These are phyloP conservation scores for Podospora tetraspora DNA, from an alignment of 495 filamentous ascomycete genomes.

Conservation along the genomic window DNA sequence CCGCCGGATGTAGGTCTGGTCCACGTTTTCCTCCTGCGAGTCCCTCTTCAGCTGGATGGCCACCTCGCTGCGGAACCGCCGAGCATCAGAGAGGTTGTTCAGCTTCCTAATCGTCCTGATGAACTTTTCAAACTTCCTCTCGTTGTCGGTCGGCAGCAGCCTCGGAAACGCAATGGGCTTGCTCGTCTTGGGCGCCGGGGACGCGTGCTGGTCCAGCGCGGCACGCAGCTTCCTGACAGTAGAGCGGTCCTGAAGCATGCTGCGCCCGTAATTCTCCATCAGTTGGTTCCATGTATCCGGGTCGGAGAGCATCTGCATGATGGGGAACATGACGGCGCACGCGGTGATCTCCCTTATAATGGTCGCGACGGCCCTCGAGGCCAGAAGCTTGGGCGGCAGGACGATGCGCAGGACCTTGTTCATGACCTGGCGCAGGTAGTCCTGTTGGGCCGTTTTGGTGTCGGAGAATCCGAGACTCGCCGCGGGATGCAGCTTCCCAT, in stretches of 20 bases:
- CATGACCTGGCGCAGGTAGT: slow-evolving; percentile 71
- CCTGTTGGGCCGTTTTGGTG: slow-evolving; percentile 75
- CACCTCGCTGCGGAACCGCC: slow-evolving; percentile 85
- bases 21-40: slow-evolving; percentile 67
- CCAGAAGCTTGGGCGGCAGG: slow-evolving; percentile 66
- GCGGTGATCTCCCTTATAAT: slow-evolving; percentile 80
- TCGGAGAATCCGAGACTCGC: slow-evolving; percentile 78
- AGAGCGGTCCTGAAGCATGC: slow-evolving; percentile 89
- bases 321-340: slow-evolving; percentile 67
- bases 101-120: slow-evolving; percentile 83
- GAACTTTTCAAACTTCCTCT: slow-evolving; percentile 90
- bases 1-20: slow-evolving; percentile 78
- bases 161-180: slow-evolving; percentile 57
- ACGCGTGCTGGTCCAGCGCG: slow-evolving; percentile 91
- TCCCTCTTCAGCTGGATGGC: slow-evolving; percentile 89
- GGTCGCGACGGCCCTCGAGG: slow-evolving; percentile 71
- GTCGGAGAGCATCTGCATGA: slow-evolving; percentile 68
- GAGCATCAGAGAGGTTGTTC: slow-evolving; percentile 88
- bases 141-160: slow-evolving; percentile 60
- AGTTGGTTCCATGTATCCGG: slow-evolving; percentile 97
- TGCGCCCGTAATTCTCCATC: slow-evolving; percentile 82
- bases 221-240: slow-evolving; percentile 90
- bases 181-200: slow-evolving; percentile 64
- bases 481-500: slow-evolving; percentile 85
- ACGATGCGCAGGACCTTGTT: slow-evolving; percentile 66